Evolutionary conservation across 176 grass and related monocot species (phyloP).

Genomic region (Ananas comosus): DNA sequence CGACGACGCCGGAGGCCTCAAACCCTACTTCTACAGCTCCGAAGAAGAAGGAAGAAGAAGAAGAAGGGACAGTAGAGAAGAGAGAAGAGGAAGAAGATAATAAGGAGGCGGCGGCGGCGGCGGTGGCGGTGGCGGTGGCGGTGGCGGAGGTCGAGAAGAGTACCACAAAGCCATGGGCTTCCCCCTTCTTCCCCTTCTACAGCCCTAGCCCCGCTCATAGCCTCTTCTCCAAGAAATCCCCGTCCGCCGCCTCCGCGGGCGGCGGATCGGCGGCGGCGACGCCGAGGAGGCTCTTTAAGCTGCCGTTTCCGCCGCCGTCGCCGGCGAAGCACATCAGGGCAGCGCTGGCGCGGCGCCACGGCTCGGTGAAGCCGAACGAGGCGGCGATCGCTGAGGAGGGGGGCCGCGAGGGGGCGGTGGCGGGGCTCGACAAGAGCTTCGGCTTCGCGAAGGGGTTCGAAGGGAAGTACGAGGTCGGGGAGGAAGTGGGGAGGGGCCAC

Average conservation of each 20-base stretch:
- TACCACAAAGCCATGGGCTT: constrained; percentile 34
- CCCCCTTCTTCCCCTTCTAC: constrained; percentile 24
- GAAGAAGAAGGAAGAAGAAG: background rate
- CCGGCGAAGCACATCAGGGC: constrained; percentile 27
- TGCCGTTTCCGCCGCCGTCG: constrained; percentile 22
- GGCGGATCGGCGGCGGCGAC: constrained; percentile 3
- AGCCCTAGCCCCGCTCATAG: constrained; percentile 21
- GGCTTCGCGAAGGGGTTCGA: constrained; percentile 18
- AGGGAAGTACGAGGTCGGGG: constrained; percentile 21
- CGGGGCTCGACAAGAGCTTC: constrained; percentile 22
- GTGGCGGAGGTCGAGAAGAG: background rate
- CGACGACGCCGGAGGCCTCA: background rate
- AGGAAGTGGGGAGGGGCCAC: constrained; percentile 24
- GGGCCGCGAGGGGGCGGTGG: constrained; percentile 4
- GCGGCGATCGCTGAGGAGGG: constrained; percentile 20
- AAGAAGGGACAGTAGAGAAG: background rate
- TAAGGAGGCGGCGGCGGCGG: background rate
- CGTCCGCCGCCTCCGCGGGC: background rate
- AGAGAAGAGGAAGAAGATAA: background rate
- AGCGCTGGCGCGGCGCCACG: constrained; percentile 1
- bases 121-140: background rate
- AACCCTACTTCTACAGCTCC: background rate
- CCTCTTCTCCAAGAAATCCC: background rate
- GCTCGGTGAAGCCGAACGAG: constrained; percentile 27
- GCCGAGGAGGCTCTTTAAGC: constrained; percentile 14